phyloP scores from a whole-genome alignment of 2,329 filamentous ascomycete species.

The Ascocoryne sarcoides region DNA sequence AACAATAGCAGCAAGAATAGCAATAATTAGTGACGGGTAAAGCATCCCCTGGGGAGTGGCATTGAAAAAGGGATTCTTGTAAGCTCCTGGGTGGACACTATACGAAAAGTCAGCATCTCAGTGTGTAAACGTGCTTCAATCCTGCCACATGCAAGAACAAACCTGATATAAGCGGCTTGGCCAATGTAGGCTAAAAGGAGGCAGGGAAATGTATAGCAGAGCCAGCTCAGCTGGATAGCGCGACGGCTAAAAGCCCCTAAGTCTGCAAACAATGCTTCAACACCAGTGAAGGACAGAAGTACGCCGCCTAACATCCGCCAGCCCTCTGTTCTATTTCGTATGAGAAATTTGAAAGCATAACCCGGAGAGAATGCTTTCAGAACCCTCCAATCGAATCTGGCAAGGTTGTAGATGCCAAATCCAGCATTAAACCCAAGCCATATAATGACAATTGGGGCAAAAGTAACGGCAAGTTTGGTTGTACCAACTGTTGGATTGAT shows the following conservation, averaged over 20 bases:
- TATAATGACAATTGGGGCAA: conserved; percentile 58
- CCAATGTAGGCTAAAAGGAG: conserved; percentile 41
- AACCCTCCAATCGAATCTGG: conserved; percentile 41
- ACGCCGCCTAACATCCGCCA: conserved; percentile 61
- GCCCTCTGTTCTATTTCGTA: conserved; percentile 46
- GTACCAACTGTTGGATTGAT: conserved; percentile 51
- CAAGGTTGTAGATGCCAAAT: conserved; percentile 56
- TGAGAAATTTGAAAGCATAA: conserved; percentile 51
- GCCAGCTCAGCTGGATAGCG: conserved; percentile 66
- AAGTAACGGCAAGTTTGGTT: conserved; percentile 46
- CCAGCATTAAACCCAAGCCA: conserved; percentile 56
- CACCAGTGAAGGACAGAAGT: conserved; percentile 64
- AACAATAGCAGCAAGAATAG: conserved; percentile 65
- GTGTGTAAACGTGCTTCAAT: no score
- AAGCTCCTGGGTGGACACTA: conserved; percentile 40
- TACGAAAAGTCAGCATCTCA: not conserved
- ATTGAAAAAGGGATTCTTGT: conserved; percentile 66
- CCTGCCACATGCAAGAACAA: conserved; percentile 31
- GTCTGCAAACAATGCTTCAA: conserved; percentile 70
- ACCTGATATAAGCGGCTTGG: conserved; percentile 63
- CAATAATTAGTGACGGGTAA: conserved; percentile 59
- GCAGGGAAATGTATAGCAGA: conserved; percentile 59
- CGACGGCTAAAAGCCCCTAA: conserved; percentile 62
- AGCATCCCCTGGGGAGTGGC: conserved; percentile 58
- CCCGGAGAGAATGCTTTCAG: conserved; percentile 47